These are phyloP conservation scores for Casaregolazyma lundiana DNA, from an alignment of 1,139 yeast species.

Conservation along the genomic window DNA sequence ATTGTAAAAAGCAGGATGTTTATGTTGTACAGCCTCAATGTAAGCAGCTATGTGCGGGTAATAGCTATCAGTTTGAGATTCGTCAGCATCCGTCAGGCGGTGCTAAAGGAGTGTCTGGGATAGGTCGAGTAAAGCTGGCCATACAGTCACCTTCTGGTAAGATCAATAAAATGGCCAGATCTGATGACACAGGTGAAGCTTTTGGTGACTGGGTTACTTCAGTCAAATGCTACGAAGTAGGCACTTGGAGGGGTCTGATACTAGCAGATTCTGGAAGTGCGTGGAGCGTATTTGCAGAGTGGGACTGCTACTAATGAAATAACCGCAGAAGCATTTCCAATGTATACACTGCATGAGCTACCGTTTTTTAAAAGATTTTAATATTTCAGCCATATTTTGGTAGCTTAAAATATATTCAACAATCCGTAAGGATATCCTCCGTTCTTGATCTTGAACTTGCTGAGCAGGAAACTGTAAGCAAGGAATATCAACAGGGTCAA, in stretches of 20 bases:
- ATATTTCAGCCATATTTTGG: not conserved
- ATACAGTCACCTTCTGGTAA: conserved; percentile 84
- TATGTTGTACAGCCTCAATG: conserved; percentile 85
- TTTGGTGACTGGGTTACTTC: conserved; percentile 53
- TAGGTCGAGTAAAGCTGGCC: conserved; percentile 50
- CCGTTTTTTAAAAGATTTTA: not conserved
- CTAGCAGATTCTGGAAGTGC: conserved; percentile 74
- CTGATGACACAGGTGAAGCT: conserved; percentile 35
- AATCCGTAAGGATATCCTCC: conserved; percentile 53
- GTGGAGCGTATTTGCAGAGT: conserved; percentile 90
- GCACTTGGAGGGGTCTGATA: conserved; percentile 79
- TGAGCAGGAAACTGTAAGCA: conserved; percentile 47
- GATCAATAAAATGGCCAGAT: conserved; percentile 54
- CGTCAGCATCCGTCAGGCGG: conserved; percentile 63
- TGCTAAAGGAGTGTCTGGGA: conserved; percentile 41
- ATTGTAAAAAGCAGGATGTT: conserved; percentile 65
- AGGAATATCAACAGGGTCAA: conserved; percentile 41
- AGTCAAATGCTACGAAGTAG: conserved; percentile 63
- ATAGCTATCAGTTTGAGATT: conserved; percentile 60
- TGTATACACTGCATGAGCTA: not conserved
- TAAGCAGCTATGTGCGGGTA: conserved; percentile 50
- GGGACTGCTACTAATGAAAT: conserved; percentile 60
- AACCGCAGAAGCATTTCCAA: not conserved
- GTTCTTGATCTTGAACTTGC: conserved; percentile 52
- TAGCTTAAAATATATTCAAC: conserved; percentile 26